Base-by-base conservation (phyloP, 2,329 filamentous ascomycete species). In the Xylaria sp. region DNA sequence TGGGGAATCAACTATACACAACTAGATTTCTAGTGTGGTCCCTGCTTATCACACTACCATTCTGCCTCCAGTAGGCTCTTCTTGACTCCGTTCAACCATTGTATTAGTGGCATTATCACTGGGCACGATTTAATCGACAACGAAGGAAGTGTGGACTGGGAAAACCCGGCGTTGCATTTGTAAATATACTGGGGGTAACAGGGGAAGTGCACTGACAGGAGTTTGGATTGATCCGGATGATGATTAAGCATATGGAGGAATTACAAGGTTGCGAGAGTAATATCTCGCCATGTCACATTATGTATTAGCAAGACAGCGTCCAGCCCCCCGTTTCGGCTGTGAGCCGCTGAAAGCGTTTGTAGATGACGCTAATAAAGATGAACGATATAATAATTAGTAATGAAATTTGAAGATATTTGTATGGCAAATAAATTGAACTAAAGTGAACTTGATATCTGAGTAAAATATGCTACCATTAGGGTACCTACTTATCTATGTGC, bases 81-180 rank as follows among this genome's bases (percentile, higher is more conserved):
- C 31, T 59, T 39, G 39, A 61, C 56, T 66, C 71, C 56, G 56
- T 75, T 74, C 73, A 68, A 70, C 66, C 63, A 75, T 75, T 78
- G 77, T 78, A 78, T 76, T 79, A 79, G 67, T 76, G 74, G 69
- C 70, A 66, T 78, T 74, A 64, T 67, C 71, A 73, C 74, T 68
- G 70, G 74, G 65, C 71, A 77, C 71, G 72, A 74, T 66, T 71
- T 72, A 70, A 72, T 74, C 59, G 61, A 64, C 62, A 64, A 72
- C 64, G 62, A 55, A 70, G 18, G 64, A 69, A 69, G 69, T 71
- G 60, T 60, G 48, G 63, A 68, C 64, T 54, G 66, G 71, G 20
- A 61, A 60, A 61, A 70, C 66, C 62, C 68, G 63, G 66, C 62
- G 68, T 67, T 73, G 68, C 61, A 67, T 69, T 62, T 72, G 72